Percentiles rank a stretch among this genome's conserved stretches.
These are phyloP conservation scores for Biscogniauxia sp. DNA, from an alignment of 2,329 filamentous ascomycete species.

Conservation along the genomic window DNA sequence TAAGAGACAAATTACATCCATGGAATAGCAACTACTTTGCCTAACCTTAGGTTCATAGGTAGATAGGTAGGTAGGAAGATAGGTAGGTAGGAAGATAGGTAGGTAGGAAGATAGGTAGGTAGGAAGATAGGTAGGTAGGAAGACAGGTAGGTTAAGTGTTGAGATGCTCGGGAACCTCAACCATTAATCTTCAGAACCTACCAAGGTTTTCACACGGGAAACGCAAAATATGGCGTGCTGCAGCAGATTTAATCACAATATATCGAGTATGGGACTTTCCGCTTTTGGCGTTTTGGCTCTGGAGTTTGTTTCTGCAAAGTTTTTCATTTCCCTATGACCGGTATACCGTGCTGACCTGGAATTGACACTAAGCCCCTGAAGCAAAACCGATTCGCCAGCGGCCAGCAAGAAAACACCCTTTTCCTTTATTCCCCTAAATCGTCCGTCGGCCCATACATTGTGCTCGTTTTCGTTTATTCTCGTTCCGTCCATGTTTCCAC, in stretches of 20 bases:
- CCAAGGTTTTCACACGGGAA: not conserved
- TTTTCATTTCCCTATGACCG: slow-evolving; percentile 46
- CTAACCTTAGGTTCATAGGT: too few species aligned
- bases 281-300: not conserved
- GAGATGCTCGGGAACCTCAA: too few species aligned
- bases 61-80: too few species aligned
- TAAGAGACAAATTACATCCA: too few species aligned
- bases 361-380: slow-evolving; percentile 27
- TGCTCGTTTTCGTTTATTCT: not conserved
- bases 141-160: too few species aligned
- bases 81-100: too few species aligned
- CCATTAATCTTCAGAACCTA: too few species aligned
- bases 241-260: not conserved
- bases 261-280: not conserved
- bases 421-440: slow-evolving; percentile 11
- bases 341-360: slow-evolving; percentile 43
- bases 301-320: slow-evolving; percentile 18
- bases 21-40: too few species aligned
- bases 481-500: slow-evolving; percentile 2
- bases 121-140: too few species aligned
- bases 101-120: too few species aligned
- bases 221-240: not conserved
- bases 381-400: slow-evolving; percentile 28
- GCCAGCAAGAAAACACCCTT: slow-evolving; percentile 14
- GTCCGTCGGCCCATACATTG: slow-evolving; percentile 1